Base-by-base conservation (phyloP, 208 protist genomes). In the Wallacemonas sp. region DNA sequence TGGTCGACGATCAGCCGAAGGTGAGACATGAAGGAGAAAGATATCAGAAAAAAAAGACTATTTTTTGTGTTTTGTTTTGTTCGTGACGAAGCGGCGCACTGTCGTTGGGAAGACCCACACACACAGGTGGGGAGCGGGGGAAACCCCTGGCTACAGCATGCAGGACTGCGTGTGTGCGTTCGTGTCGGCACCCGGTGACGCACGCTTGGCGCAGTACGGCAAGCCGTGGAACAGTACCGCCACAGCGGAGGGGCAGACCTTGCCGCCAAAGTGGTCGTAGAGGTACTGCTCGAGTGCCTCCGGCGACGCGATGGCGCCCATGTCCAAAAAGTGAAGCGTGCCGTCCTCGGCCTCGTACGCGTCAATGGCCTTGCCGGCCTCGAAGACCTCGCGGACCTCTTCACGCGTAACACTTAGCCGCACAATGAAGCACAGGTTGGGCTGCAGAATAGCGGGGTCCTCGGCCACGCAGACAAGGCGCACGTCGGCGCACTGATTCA, bases 341-440 rank as follows among this genome's bases (percentile, higher is more conserved):
- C 64, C 54, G 8, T 71, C 64, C 36, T 68, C 64, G 2, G 77
- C 78, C 65, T 86, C 81, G 68, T 74, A 86, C 20, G 68, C 67
- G 38, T 86, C 81, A 11, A 50, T 38, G 4, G 63, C 73, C 12
- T 39, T 31, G 38, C 81, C 62, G 20, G 26, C 36, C 32, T 80
- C 52, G 65, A 82, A 86, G 25, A 67, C 61, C 16, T 22, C 22
- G 32, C 65, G 52, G 22, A 86, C 69, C 16, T 80, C 81, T 10
- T 31, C 50, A 1, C 33, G 31, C 18, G n/a, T 55, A 11, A 48
- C 2, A 3, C 44, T 45, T 22, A 77, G 20, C 12, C 68, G 25
- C 3, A 86, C 68, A 32, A 54, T 57, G 66, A 82, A 86, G 54
- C 72, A 76, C 54, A 70, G 14, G 55, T 86, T 77, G 1, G 81